Base-by-base conservation (phyloP, 306 rosid species). In the Vigna radiata region DNA sequence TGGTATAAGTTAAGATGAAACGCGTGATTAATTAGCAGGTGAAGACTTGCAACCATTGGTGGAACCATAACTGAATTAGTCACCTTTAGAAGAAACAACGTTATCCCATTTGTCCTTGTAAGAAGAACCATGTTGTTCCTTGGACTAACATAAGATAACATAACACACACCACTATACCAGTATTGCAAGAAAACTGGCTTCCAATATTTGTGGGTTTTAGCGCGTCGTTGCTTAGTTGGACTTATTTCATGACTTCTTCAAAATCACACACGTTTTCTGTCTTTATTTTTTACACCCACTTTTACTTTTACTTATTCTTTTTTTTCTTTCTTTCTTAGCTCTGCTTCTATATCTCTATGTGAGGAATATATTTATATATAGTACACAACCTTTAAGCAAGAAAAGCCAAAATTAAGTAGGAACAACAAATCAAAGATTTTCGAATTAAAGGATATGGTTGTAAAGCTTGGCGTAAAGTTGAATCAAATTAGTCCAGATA, bases 221-320 rank as follows among this genome's bases (percentile, higher is more conserved):
- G 11, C 97, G 74, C 97, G 95, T 89, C 79, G 63, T 88, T 91
- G 89, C 89, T 82, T 83, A 78, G 83, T 83, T 87, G 91, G 87
- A 84, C 83, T 71, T 70, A 7, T 70, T 75, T 81, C 75, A 81
- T 87, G 70, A 54, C 75, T 73, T 79, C 52, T 52, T 64, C 74
- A 85, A 81, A n/a, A 78, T 68, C 78, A 58, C 54, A 58, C 85
- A 76, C 72, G 59, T 60, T 79, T 70, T 60, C 77, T 31, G 21
- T 33, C 33, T 52, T 17, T 33, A 4, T 36, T 36, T 41, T 50
- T 61, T 4, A 77, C 29, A 39, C n/a, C 14, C 70, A 62, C 58
- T 13, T 77, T 71, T 68, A 63, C 53, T 44, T 63, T 54, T 71
- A 31, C 46, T 52, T 16, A 8, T 3, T 25, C 27, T n/a, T 23